Base-by-base conservation (phyloP, 345 rosid species). In the Tarenaya hassleriana region DNA sequence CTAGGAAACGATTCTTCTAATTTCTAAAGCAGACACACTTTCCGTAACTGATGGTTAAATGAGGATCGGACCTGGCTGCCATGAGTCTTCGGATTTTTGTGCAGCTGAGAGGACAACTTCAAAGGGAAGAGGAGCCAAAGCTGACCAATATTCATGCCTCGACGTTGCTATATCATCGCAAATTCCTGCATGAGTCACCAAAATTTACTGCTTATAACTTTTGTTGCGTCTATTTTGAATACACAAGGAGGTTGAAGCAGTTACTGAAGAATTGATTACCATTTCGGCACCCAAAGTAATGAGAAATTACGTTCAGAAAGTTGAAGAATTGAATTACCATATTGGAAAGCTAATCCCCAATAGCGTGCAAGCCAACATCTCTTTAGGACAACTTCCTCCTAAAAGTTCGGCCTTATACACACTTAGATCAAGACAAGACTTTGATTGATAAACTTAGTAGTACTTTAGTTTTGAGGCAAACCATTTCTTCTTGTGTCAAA, bases 331-430 rank as follows among this genome's bases (percentile, higher is more conserved):
- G 16, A 45, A 43, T 27, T 75, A 86, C 99, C 92, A 70, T 94
- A 80, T 35, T 77, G 81, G 31, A 78, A 85, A 64, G 95, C 95
- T 52, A 94, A 72, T 61, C 87, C 94, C 99, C 99, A 94, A 70
- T 88, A 83, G 47, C 97, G 95, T 68, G 99, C 97, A 73, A 94
- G 95, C 99, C 99, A 94, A 60, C 99, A 94, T 70, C 97, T 86
- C 81, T 88, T 94, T 67, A 94, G 55, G 52, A 88, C 99, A 61
- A 94, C 97, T 77, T 94, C 99, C 69, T 94, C 99, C 99, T 94
- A 66, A 48, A 63, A 51, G 37, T 34, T 52, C 40, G 19, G 46
- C 41, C 60, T 40, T 38, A 19, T 18, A 18, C 32, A n/a, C 14
- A 55, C 39, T 64, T 53, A 35, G 35, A 63, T 27, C n/a, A 45